Percentiles rank a stretch among this genome's conserved stretches.
These are phyloP conservation scores for Gremmenia infestans DNA, from an alignment of 2,329 filamentous ascomycete genomes.

Conservation along the genomic window DNA sequence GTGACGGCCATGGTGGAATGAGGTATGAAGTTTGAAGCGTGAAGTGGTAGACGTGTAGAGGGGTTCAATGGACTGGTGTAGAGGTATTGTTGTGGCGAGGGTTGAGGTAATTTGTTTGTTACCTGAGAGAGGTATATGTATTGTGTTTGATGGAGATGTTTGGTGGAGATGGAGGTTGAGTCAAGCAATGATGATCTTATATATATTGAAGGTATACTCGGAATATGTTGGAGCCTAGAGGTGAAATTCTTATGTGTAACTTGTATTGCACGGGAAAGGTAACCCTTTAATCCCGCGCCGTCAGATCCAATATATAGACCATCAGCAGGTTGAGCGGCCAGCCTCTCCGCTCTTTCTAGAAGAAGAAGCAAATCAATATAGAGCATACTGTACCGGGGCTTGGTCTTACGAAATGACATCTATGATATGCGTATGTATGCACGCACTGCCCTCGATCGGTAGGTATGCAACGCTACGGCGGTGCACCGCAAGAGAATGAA, in stretches of 20 bases:
- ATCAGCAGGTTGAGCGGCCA: background rate
- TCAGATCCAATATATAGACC: background rate
- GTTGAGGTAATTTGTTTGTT: background rate
- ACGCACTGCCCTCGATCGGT: constrained; percentile 5
- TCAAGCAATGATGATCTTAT: background rate
- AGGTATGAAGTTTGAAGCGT: background rate
- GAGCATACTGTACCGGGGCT: background rate
- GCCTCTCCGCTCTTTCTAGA: background rate
- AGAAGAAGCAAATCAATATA: constrained; percentile 2
- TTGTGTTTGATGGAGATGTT: background rate
- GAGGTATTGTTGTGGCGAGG: background rate
- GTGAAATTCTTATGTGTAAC: background rate
- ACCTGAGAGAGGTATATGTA: background rate
- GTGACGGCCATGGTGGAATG: constrained; percentile 37
- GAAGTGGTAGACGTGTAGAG: background rate
- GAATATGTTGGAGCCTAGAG: background rate
- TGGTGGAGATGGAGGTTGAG: background rate
- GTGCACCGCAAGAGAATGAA: constrained; percentile 3
- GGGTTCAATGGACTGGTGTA: background rate
- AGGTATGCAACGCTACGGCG: constrained; percentile 6
- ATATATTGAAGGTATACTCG: background rate
- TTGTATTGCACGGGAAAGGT: background rate
- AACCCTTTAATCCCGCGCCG: background rate
- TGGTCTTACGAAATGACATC: constrained; percentile 3
- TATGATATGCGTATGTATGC: background rate